These are phyloP conservation scores for Triangularia verruculosa DNA, from an alignment of 2,329 filamentous ascomycete species.

Conservation along the genomic window DNA sequence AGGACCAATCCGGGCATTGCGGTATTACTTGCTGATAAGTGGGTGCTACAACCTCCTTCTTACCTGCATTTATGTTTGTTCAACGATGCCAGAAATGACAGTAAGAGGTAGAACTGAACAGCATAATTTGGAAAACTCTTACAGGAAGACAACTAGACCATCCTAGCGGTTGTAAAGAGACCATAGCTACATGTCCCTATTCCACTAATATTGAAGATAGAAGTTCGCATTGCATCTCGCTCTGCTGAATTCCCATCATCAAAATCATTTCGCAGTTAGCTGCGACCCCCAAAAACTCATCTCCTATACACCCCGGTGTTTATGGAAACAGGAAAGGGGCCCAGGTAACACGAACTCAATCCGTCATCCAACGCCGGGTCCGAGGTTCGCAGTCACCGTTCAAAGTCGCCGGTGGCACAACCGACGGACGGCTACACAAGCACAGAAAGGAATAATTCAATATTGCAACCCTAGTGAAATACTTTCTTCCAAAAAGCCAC, in stretches of 20 bases:
- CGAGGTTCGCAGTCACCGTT: background rate
- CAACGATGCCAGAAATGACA: background rate
- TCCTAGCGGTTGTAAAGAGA: too few species aligned
- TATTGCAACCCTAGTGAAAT: background rate
- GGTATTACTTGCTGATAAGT: background rate
- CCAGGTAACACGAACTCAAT: background rate
- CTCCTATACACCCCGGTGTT: background rate
- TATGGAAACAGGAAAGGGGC: background rate
- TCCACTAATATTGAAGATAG: background rate
- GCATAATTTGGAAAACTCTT: background rate
- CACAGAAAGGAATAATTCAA: background rate
- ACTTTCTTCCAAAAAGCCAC: background rate
- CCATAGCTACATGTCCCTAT: too few species aligned
- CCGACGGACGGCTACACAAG: background rate
- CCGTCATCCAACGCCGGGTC: background rate
- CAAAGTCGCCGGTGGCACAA: background rate
- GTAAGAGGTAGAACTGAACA: background rate
- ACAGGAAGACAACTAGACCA: too few species aligned
- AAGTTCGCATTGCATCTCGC: background rate
- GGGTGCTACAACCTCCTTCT: background rate
- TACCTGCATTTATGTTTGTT: background rate
- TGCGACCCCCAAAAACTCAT: background rate
- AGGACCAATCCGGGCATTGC: background rate
- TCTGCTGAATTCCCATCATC: background rate
- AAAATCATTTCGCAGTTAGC: background rate